A percentile compares a stretch with the other conserved stretches of the same genome.
Evolutionary conservation across 768 basidiomycete genomes (phyloP).

Genomic region (Filobasidium wieringae): DNA sequence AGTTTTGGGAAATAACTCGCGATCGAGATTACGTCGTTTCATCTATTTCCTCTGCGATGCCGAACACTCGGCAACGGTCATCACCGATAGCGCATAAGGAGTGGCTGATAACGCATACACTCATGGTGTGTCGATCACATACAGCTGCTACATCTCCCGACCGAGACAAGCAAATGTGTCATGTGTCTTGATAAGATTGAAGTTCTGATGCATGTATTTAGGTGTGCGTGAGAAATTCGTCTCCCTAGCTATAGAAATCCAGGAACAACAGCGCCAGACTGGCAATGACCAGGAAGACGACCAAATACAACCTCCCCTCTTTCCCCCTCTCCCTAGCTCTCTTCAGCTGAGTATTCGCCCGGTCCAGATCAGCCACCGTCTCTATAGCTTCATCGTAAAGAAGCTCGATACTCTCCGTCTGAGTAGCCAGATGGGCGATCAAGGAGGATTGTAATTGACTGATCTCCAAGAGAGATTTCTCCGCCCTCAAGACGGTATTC

Average conservation of each 20-base stretch:
- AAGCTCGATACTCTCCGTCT: conserved; percentile 85
- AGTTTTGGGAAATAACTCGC: too few species aligned
- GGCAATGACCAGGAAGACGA: conserved; percentile 84
- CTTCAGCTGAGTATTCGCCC: conserved; percentile 78
- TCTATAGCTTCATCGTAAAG: conserved; percentile 89
- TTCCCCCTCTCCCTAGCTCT: conserved; percentile 77
- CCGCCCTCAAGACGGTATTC: conserved; percentile 80
- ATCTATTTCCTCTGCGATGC: too few species aligned
- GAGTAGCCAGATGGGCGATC: conserved; percentile 69
- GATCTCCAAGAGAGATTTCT: conserved; percentile 83
- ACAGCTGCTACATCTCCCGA: too few species aligned
- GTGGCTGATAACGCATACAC: too few species aligned
- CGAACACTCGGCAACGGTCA: too few species aligned
- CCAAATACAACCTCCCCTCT: conserved; percentile 76
- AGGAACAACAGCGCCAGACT: conserved; percentile 83
- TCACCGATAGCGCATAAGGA: too few species aligned
- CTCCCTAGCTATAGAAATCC: conserved; percentile 54
- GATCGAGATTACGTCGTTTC: too few species aligned
- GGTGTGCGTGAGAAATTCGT: too few species aligned
- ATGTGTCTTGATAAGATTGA: too few species aligned
- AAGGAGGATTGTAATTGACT: conserved; percentile 85
- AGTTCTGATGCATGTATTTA: too few species aligned
- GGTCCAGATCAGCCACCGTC: conserved; percentile 70
- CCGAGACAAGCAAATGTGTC: too few species aligned
- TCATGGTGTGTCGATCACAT: too few species aligned